Conservation (phyloP, 2,329 filamentous ascomycete species). For the Ophiostoma novo-ulmi region DNA sequence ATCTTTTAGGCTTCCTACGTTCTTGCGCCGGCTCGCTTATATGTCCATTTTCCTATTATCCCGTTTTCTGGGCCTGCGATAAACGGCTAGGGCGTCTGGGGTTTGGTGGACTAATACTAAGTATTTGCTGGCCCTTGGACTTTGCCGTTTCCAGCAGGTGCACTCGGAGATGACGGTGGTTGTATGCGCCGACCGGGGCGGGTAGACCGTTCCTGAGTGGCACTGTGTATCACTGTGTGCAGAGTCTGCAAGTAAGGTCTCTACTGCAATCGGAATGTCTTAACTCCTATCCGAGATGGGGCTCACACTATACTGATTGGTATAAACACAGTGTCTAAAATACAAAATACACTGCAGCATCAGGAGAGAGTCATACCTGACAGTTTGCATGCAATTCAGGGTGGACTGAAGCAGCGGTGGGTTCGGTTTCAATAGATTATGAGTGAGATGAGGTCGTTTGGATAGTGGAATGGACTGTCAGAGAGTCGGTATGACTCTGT, state of each 20-base stretch:
- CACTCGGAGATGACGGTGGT: constrained; percentile 24
- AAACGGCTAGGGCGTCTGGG: constrained; percentile 8
- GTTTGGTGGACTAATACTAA: not conserved
- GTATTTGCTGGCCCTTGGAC: not conserved
- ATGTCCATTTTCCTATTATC: not conserved
- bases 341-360: not conserved
- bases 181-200: constrained; percentile 21
- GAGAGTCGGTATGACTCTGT: too few species aligned
- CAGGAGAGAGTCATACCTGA: not conserved
- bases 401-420: not conserved
- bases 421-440: not conserved
- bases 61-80: not conserved
- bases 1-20: not conserved
- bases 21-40: constrained; percentile 1
- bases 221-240: not conserved
- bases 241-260: not conserved
- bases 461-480: too few species aligned
- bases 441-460: too few species aligned
- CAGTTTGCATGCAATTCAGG: too few species aligned
- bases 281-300: not conserved
- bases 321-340: not conserved
- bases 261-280: not conserved
- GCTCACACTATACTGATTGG: not conserved
- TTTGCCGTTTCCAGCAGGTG: constrained; percentile 21
- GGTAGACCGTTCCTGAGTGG: not conserved